Evolutionary conservation across 305 asterid genomes (phyloP).

Genomic region (Solanum hybrid): DNA sequence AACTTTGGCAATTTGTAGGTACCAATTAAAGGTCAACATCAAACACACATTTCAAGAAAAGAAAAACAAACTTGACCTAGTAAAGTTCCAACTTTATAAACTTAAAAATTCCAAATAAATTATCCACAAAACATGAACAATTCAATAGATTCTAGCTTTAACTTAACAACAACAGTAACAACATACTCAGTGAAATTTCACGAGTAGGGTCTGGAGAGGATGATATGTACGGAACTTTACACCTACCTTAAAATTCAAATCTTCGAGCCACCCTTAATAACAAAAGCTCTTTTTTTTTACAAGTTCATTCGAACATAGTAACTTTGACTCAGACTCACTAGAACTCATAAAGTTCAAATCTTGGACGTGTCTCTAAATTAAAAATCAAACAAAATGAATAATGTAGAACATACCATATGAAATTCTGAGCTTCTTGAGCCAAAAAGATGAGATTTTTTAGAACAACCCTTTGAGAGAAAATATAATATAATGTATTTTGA

Average conservation of each 20-base stretch:
- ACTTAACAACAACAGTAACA: background rate
- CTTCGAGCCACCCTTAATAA: background rate
- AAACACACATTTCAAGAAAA: background rate
- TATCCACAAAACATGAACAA: background rate
- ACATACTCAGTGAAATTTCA: accelerated
- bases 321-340: background rate
- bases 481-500: background rate
- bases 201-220: background rate
- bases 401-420: background rate
- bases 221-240: background rate
- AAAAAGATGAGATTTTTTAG: background rate
- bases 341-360: background rate
- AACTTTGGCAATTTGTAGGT: background rate
- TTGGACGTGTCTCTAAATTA: background rate
- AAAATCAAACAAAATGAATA: background rate
- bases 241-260: background rate
- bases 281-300: background rate
- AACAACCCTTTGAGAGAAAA: background rate
- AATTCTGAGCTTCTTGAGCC: background rate
- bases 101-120: background rate
- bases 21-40: background rate
- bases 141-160: background rate
- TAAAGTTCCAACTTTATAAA: background rate
- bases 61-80: background rate
- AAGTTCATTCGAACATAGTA: background rate